phyloP scores from a whole-genome alignment of 257 asterid genomes.

The Scutellaria barbata region DNA sequence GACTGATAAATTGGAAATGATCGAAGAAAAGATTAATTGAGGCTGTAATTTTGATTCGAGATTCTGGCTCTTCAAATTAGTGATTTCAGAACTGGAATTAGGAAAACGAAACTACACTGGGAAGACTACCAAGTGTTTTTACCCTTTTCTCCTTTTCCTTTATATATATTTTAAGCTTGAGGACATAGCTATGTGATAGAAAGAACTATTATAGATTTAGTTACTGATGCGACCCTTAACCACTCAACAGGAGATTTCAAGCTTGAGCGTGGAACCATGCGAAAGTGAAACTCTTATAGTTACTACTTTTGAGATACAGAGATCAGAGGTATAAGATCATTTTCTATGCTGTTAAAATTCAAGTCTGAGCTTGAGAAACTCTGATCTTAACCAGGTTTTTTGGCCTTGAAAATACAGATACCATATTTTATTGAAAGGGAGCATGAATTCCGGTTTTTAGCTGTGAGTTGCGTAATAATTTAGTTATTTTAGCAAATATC shows the following conservation, averaged over 20 bases:
- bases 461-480: constrained; percentile 58
- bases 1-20: constrained; percentile 5
- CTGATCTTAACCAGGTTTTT: constrained; percentile 30
- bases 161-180: constrained; percentile 11
- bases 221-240: constrained; percentile 18
- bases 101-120: background rate
- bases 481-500: constrained; percentile 4
- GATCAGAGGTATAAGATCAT: constrained; percentile 72
- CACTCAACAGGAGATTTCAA: constrained; percentile 80
- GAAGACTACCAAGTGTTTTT: background rate
- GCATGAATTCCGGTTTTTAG: constrained; percentile 92
- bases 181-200: background rate
- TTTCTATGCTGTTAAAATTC: constrained; percentile 20
- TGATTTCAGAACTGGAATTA: background rate
- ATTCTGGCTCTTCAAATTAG: no score
- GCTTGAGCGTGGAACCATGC: constrained; percentile 93
- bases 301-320: constrained; percentile 82
- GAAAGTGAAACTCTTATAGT: constrained; percentile 76
- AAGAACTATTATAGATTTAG: constrained; percentile 18
- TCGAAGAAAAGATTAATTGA: background rate
- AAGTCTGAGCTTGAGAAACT: constrained; percentile 23
- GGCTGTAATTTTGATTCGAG: constrained; percentile 24
- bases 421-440: constrained; percentile 93
- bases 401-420: constrained; percentile 60
- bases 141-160: background rate